Evolutionary conservation across 2,329 filamentous ascomycete species (phyloP).

Genomic region (Penicillium sp.): DNA sequence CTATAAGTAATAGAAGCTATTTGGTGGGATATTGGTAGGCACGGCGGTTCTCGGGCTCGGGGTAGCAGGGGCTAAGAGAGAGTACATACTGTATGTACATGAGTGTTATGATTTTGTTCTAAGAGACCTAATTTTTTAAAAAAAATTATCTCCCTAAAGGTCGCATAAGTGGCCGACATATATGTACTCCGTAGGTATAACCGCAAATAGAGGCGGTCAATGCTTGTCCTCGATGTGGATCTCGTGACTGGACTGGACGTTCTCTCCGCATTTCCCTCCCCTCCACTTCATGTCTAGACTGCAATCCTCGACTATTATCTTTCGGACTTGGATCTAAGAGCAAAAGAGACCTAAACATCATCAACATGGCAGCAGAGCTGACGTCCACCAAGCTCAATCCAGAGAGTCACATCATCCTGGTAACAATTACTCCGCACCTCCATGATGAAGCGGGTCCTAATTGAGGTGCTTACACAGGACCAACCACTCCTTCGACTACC

Average conservation of each 20-base stretch:
- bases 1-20: too few species aligned
- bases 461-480: slow-evolving; percentile 57
- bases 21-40: too few species aligned
- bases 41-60: too few species aligned
- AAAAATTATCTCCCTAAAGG: too few species aligned
- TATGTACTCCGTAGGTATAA: too few species aligned
- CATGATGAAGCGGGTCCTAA: slow-evolving; percentile 13
- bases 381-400: slow-evolving; percentile 51
- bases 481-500: slow-evolving; percentile 92
- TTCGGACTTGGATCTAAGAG: background rate
- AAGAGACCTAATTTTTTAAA: too few species aligned
- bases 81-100: too few species aligned
- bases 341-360: background rate
- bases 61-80: too few species aligned
- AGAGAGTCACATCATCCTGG: slow-evolving; percentile 52
- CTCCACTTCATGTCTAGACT: slow-evolving; percentile 3
- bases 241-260: slow-evolving; percentile 13
- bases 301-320: background rate
- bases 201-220: slow-evolving; percentile 8
- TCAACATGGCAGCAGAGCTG: slow-evolving; percentile 44
- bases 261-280: slow-evolving; percentile 7
- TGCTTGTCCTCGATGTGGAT: slow-evolving; percentile 5
- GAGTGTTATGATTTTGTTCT: too few species aligned
- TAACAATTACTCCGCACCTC: slow-evolving; percentile 27
- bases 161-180: too few species aligned